Evolutionary conservation across 169 alveolate genomes (phyloP), one percentile per base, ranked within the genome.

Genomic region (Plasmodium adleri): DNA sequence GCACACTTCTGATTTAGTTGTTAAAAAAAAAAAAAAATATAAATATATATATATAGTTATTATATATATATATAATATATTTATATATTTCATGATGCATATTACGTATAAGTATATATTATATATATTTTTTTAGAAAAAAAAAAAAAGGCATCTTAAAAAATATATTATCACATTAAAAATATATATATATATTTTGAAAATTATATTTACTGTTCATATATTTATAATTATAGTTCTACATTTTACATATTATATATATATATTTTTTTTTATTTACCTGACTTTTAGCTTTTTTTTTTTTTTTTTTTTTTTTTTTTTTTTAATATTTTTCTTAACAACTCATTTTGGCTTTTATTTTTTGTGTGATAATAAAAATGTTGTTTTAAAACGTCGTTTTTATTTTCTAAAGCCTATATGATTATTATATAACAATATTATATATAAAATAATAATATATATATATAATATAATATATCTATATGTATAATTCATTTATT

Each of bases 311-410:
- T 32, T 58, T 74, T 22, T 45, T 74, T 74, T 54, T 32, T 32
- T 58, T 49, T 76, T 76, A 24, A 76, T 20, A 32, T 76, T 17
- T 43, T 63, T 62, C 45, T 47, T 15, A 70, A 20, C 24, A 45
- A 50, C 10, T 28, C n/a, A 32, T 64, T 26, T 50, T 76, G 62
- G 63, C 74, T 76, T 64, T 66, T 78, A 22, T 49, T 66, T 67
- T 78, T 50, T 64, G 10, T 59, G 24, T 63, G 52, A 39, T 59
- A 52, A 13, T 56, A 76, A 76, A 75, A 76, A 68, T 68, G 88
- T 75, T 75, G 75, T 63, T 63, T 66, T 63, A 64, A 64, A n/a
- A 28, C 24, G 56, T 63, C 8, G 54, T 22, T 20, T 56, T 74
- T 22, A 56, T 74, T 32, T 28, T 20, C 63, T 26, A 58, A 24